phyloP scores from a whole-genome alignment of 2,329 filamentous ascomycete species.

The Colletotrichum sp. region DNA sequence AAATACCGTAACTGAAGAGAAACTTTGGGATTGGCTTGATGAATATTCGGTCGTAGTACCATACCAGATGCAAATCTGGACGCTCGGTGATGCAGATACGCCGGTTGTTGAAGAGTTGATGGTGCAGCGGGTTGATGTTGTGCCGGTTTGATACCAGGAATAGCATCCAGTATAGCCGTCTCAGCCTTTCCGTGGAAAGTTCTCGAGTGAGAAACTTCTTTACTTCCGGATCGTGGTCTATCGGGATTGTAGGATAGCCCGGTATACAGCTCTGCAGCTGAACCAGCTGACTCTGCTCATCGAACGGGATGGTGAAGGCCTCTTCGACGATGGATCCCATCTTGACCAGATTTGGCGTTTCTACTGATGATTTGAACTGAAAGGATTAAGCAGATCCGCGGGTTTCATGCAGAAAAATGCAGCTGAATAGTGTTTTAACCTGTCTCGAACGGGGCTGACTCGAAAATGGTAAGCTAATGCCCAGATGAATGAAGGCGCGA shows the following conservation, averaged over 20 bases:
- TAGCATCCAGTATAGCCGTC: not conserved
- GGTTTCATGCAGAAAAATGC: not conserved
- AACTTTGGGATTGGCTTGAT: constrained; percentile 37
- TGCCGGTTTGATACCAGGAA: not conserved
- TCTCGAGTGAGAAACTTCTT: not conserved
- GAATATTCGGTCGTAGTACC: constrained; percentile 31
- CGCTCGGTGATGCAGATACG: constrained; percentile 37
- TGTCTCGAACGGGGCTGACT: not conserved
- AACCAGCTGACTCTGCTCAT: not conserved
- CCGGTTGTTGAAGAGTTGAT: constrained; percentile 30
- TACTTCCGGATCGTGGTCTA: not conserved
- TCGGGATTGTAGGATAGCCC: not conserved
- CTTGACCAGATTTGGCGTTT: not conserved
- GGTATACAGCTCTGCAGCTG: not conserved
- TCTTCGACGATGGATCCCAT: not conserved
- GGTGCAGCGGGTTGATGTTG: constrained; percentile 31
- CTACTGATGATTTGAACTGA: not conserved
- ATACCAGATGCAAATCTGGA: constrained; percentile 38
- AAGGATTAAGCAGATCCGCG: not conserved
- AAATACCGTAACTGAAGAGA: constrained; percentile 30
- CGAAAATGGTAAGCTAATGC: not conserved
- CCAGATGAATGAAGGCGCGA: not conserved
- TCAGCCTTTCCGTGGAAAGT: not conserved
- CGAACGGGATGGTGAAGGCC: not conserved
- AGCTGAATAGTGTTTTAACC: not conserved